Conservation (phyloP, 768 basidiomycete species). For the Pulveroboletus sp. region DNA sequence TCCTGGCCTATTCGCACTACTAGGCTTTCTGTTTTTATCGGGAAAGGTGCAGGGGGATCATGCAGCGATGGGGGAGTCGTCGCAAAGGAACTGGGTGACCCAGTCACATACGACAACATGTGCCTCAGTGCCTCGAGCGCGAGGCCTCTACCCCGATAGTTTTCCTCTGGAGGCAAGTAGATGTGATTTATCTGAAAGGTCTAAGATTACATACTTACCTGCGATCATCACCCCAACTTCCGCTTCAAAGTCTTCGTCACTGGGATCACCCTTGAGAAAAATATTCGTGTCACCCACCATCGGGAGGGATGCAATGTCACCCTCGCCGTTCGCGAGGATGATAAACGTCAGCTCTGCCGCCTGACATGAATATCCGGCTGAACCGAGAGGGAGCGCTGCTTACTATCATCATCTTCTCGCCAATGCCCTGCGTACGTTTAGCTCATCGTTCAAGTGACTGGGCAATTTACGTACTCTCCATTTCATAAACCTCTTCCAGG, state of each 20-base stretch:
- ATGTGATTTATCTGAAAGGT: neutral
- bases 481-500: conserved; percentile 78
- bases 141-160: conserved; percentile 64
- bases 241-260: conserved; percentile 53
- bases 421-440: conserved; percentile 58
- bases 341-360: conserved; percentile 81
- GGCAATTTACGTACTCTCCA: conserved; percentile 65
- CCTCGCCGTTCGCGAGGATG: conserved; percentile 49
- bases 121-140: conserved; percentile 61
- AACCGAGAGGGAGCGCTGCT: neutral
- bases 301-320: conserved; percentile 36
- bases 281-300: conserved; percentile 95
- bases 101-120: conserved; percentile 66
- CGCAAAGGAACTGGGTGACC: conserved; percentile 26
- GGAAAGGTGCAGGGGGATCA: conserved; percentile 37
- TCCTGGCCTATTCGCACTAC: conserved; percentile 67
- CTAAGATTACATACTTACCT: conserved; percentile 42
- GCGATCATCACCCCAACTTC: conserved; percentile 95
- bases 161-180: conserved; percentile 45
- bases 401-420: conserved; percentile 82
- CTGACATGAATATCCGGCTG: neutral
- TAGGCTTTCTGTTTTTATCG: conserved; percentile 44
- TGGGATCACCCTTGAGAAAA: conserved; percentile 61
- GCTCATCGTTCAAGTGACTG: neutral
- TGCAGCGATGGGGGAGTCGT: conserved; percentile 17